phyloP scores from a whole-genome alignment of 139 green algal genomes.

The Mychonastes homosphaera region DNA sequence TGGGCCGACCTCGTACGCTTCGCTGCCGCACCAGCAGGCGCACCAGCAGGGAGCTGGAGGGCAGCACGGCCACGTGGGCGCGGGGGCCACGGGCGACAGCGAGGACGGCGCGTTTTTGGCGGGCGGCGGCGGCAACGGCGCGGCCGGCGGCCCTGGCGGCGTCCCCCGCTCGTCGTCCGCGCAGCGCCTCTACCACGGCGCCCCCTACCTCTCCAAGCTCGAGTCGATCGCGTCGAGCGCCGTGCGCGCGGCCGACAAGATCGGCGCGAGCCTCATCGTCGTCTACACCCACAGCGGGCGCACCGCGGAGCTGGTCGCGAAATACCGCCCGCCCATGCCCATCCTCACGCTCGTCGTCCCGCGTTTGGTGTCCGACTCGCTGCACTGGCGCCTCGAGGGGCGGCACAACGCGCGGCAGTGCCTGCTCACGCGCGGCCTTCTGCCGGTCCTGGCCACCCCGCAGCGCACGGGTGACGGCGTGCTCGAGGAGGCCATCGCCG shows the following conservation, averaged over 20 bases:
- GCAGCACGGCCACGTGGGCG: no score
- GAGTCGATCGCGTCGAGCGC: constrained; percentile 72
- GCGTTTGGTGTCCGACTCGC: constrained; percentile 57
- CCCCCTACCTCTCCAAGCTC: constrained; percentile 54
- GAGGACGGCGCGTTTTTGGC: neutral
- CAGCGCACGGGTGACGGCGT: constrained; percentile 35
- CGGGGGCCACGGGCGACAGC: no score
- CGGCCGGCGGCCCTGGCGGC: no score
- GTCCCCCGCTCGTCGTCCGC: no score
- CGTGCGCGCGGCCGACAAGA: constrained; percentile 77
- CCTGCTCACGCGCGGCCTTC: constrained; percentile 60
- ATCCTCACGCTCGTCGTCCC: constrained; percentile 83
- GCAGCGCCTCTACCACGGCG: constrained; percentile 21
- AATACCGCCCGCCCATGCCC: constrained; percentile 66
- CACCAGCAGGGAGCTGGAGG: no score
- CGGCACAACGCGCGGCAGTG: constrained; percentile 61
- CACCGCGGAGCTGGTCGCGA: neutral
- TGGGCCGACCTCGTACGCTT: constrained; percentile 11
- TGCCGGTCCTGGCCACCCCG: constrained; percentile 75
- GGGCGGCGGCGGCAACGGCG: no score
- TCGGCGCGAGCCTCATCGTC: constrained; percentile 60
- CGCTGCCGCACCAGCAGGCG: no score
- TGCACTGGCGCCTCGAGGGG: constrained; percentile 71
- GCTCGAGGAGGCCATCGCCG: constrained; percentile 11
- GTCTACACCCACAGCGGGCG: constrained; percentile 65